Conservation (phyloP, 192 early-diverging fungal genomes). For the Phycomyces blakesleeanus region DNA sequence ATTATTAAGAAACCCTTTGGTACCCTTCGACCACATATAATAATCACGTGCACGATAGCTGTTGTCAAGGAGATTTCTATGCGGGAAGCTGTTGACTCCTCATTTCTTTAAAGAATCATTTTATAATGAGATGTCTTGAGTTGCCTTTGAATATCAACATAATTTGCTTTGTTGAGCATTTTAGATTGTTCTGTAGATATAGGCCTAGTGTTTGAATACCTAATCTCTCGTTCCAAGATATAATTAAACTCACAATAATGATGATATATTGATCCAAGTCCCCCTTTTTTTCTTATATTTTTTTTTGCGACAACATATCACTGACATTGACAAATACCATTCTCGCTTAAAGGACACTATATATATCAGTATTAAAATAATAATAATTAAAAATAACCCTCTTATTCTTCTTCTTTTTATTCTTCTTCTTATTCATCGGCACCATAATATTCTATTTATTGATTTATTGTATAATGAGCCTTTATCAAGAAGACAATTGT, state of each 20-base stretch:
- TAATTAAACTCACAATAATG: not conserved
- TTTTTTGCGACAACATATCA: slow-evolving; percentile 1
- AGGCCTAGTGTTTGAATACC: too few species aligned
- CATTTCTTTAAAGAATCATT: too few species aligned
- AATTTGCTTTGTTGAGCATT: too few species aligned
- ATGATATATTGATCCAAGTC: not conserved
- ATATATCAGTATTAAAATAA: not conserved
- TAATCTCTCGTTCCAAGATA: not conserved
- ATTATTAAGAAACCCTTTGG: too few species aligned
- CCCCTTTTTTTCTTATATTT: not conserved
- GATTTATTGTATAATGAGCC: not conserved
- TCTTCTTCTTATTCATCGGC: not conserved
- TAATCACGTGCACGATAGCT: too few species aligned
- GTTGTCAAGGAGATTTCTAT: too few species aligned
- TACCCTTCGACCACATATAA: too few species aligned
- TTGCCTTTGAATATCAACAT: too few species aligned
- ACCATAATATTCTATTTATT: too few species aligned
- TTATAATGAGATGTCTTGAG: too few species aligned
- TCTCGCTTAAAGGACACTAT: not conserved
- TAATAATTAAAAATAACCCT: not conserved
- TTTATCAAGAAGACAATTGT: not conserved
- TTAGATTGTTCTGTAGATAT: too few species aligned
- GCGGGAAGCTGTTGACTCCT: too few species aligned
- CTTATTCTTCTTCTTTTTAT: not conserved
- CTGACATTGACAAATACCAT: not conserved